A percentile compares a stretch with the other conserved stretches of the same genome.
Conservation (phyloP, 768 basidiomycete species). For the Pleurotus salmoneostramineus region DNA sequence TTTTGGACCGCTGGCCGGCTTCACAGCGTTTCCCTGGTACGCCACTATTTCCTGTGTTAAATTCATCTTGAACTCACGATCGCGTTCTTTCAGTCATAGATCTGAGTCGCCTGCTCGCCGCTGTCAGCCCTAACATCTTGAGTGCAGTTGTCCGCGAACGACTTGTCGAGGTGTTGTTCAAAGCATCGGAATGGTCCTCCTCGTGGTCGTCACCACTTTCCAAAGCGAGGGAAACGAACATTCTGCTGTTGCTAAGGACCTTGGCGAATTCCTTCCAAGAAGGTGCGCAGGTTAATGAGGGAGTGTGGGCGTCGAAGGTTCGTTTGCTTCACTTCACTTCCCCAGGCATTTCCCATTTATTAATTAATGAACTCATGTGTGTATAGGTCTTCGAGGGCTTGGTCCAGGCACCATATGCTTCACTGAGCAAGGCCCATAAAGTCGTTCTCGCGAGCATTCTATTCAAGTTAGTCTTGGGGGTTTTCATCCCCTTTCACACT, state of each 20-base stretch:
- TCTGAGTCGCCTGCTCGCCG: constrained; percentile 71
- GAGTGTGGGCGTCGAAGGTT: constrained; percentile 52
- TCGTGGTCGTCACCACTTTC: constrained; percentile 51
- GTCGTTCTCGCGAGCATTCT: constrained; percentile 77
- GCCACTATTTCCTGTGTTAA: no score
- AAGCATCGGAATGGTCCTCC: constrained; percentile 61
- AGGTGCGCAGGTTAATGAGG: constrained; percentile 34
- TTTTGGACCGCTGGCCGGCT: constrained; percentile 73
- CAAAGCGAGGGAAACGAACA: constrained; percentile 82
- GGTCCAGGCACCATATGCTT: constrained; percentile 43
- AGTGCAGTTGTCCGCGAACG: constrained; percentile 36
- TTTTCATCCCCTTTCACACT: background rate
- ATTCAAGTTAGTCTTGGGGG: constrained; percentile 71
- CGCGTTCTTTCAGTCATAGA: no score
- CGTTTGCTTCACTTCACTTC: constrained; percentile 9
- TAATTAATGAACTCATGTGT: background rate
- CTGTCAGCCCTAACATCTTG: constrained; percentile 54
- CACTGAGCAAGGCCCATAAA: constrained; percentile 65
- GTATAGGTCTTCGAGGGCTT: constrained; percentile 56
- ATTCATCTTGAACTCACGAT: no score
- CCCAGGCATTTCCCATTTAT: background rate
- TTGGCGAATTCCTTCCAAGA: constrained; percentile 79
- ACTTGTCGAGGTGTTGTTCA: constrained; percentile 62
- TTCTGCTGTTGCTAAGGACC: constrained; percentile 73
- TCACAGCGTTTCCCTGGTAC: constrained; percentile 71